These are phyloP conservation scores for Tetrahymena thermophila DNA, from an alignment of 73 alveolate genomes.

Conservation along the genomic window DNA sequence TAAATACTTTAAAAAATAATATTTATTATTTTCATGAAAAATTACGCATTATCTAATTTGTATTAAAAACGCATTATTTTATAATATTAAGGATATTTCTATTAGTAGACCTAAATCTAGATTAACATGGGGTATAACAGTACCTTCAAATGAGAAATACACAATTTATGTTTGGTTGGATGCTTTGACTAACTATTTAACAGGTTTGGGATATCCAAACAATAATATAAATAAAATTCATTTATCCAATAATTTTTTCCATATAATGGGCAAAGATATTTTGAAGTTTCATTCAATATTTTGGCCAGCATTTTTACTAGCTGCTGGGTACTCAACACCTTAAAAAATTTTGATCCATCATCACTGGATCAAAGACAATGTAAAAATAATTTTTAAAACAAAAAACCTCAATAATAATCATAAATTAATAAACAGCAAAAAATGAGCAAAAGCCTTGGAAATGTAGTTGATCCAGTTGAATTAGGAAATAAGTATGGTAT, in stretches of 20 bases:
- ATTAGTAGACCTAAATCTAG: conserved; percentile 59
- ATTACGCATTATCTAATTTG: background rate
- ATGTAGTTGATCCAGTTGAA: conserved; percentile 63
- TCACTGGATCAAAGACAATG: conserved; percentile 66
- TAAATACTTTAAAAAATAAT: background rate
- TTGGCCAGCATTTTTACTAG: conserved; percentile 71
- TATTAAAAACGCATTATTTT: background rate
- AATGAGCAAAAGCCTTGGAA: conserved; percentile 69
- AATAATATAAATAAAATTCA: background rate
- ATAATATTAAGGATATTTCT: conserved; percentile 22
- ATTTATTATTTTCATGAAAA: background rate
- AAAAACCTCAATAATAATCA: no score
- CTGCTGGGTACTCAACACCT: conserved; percentile 45
- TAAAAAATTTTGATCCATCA: conserved; percentile 49
- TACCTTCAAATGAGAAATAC: conserved; percentile 54
- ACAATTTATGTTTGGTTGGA: conserved; percentile 79
- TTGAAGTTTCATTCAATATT: conserved; percentile 67
- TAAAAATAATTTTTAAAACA: background rate
- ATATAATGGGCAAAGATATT: conserved; percentile 74
- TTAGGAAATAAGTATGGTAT: conserved; percentile 30
- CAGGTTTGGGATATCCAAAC: background rate
- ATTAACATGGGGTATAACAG: conserved; percentile 67
- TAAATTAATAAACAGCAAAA: conserved; percentile 7
- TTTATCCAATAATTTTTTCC: conserved; percentile 24
- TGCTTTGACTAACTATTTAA: conserved; percentile 59